A percentile compares a stretch with the other conserved stretches of the same genome.
Evolutionary conservation across 139 green algal genomes (phyloP).

Genomic region (Coelastrella sp.): DNA sequence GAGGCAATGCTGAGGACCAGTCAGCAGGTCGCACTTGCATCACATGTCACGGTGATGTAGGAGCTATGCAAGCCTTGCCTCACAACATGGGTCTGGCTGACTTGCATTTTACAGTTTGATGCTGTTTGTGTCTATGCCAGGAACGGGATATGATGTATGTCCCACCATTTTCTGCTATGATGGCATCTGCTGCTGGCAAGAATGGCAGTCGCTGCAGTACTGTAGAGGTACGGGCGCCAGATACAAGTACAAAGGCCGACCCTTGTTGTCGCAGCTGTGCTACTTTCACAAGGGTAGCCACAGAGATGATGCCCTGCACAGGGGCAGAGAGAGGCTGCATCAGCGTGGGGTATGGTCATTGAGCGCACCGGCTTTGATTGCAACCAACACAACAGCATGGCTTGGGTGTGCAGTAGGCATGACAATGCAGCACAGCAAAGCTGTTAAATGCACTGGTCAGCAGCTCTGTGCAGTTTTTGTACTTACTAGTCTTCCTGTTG

Average conservation of each 20-base stretch:
- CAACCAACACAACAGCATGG: no score
- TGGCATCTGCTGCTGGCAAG: slow-evolving; percentile 80
- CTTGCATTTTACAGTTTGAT: no score
- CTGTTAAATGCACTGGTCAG: background rate
- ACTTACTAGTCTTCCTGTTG: slow-evolving; percentile 62
- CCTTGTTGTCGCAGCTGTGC: slow-evolving; percentile 51
- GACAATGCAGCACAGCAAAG: background rate
- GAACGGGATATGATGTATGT: no score
- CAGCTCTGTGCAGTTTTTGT: background rate
- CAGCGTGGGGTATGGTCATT: no score
- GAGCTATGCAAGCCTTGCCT: no score
- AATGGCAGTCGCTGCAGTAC: slow-evolving; percentile 83
- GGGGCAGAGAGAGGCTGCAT: background rate
- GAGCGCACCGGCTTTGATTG: no score
- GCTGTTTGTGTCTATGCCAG: no score
- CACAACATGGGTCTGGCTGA: no score
- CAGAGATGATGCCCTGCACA: slow-evolving; percentile 59
- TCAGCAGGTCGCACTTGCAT: no score
- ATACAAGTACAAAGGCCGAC: slow-evolving; percentile 60
- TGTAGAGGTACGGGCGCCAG: slow-evolving; percentile 75
- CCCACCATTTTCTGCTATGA: slow-evolving; percentile 80
- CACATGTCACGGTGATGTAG: no score
- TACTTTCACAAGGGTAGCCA: slow-evolving; percentile 48
- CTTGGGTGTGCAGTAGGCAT: background rate
- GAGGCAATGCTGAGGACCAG: background rate